Evolutionary conservation across 306 rosid genomes (phyloP), one percentile per base, ranked within the genome.

Genomic region (Biancaea sappan): DNA sequence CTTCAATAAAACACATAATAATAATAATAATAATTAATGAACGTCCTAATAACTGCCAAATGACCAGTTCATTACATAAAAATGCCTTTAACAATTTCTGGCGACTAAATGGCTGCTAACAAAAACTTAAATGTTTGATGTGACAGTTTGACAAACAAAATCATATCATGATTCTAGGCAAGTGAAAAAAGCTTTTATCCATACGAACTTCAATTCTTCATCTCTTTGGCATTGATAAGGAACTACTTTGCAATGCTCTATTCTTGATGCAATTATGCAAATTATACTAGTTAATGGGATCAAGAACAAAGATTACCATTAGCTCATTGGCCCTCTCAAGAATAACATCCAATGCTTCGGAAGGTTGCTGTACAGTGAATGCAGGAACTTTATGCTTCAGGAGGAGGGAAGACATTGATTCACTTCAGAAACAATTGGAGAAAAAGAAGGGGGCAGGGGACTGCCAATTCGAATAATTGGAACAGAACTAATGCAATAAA

Each of bases 331-430:
- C 97, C 79, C 72, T 86, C 71, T 85, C 83, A 74, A 75, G 76
- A 75, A 91, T 85, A 54, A 80, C 92, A 75, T 80, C 86, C 97
- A 91, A 88, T 72, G 97, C 97, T 81, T 91, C 97, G 29, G 88
- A 64, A 84, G 83, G 90, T 76, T 91, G 97, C 21, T 88, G 83
- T 65, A 87, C 92, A 38, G 88, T 79, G 86, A 88, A 91, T 51
- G 97, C 92, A 63, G 97, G 97, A 76, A 88, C 81, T 80, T 72
- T 80, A 82, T 89, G 97, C 97, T 91, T 86, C 87, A 85, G 65
- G 72, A 73, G 72, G 71, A 83, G 71, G 80, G 77, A 86, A 75
- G 78, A 84, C 65, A 83, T 77, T 77, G 81, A 83, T 66, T 85
- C 75, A 66, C 63, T 83, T 84, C 81, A 88, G 84, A 81, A 79